Conservation (phyloP, 495 filamentous ascomycete genomes). For the Physcia stellaris region DNA sequence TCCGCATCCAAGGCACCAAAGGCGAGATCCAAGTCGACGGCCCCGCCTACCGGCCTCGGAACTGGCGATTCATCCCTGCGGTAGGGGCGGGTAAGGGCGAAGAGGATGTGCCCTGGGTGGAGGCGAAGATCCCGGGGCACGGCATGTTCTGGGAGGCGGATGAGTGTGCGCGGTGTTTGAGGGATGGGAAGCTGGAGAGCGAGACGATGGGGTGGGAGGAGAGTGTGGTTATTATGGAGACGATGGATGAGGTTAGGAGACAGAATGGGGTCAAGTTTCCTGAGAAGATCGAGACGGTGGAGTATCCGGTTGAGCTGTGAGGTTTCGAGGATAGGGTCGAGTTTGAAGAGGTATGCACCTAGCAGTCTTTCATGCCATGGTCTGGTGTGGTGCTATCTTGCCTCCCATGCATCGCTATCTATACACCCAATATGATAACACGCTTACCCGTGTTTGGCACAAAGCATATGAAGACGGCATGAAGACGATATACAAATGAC, state of each 20-base stretch:
- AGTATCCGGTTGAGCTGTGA: slow-evolving; percentile 41
- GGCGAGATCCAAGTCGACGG: slow-evolving; percentile 79
- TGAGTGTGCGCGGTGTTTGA: slow-evolving; percentile 68
- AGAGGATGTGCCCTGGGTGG: slow-evolving; percentile 38
- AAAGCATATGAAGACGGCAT: no score
- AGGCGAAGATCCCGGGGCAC: slow-evolving; percentile 52
- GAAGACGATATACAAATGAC: no score
- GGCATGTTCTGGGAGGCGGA: slow-evolving; percentile 97
- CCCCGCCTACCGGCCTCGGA: slow-evolving; percentile 54
- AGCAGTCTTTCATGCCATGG: no score
- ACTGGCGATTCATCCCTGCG: slow-evolving; percentile 44
- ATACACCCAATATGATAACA: no score
- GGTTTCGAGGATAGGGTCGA: no score
- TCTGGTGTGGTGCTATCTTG: no score
- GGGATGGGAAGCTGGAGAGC: slow-evolving; percentile 73
- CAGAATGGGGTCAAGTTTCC: slow-evolving; percentile 71
- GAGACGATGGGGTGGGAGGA: slow-evolving; percentile 61
- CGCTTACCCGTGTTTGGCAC: no score
- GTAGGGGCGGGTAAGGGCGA: slow-evolving; percentile 27
- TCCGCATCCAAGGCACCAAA: slow-evolving; percentile 71
- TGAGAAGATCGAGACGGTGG: slow-evolving; percentile 63
- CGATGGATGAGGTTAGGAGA: slow-evolving; percentile 78
- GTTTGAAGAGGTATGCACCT: no score
- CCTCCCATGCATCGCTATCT: no score
- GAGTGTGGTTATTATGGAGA: slow-evolving; percentile 84